Evolutionary conservation across 495 filamentous ascomycete species (phyloP), one percentile per base, ranked within the genome.

Genomic region (Pseudoneurospora amorphoporcata): DNA sequence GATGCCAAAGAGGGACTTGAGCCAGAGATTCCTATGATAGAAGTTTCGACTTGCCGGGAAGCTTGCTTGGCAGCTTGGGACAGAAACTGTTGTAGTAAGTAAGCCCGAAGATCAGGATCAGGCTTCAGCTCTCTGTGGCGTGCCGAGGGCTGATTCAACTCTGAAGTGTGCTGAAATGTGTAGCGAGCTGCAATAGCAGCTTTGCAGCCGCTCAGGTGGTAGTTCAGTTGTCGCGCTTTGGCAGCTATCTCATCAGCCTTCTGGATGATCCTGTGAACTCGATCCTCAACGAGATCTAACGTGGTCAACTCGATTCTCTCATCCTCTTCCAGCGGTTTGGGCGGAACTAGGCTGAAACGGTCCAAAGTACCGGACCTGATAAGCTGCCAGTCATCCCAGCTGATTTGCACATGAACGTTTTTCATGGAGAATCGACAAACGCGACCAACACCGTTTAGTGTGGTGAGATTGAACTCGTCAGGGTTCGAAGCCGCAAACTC

Each of bases 231-330:
- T 45, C 93, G 85, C 42, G 92, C 92, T 76, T 90, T 88, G 32
- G 89, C 88, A 70, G 93, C 92, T 32, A 95, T 92, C 87, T 84
- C 81, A 76, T 97, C 93, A 2, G 92, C 92, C 76, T 90, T 87
- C 78, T 92, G 91, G 71, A 91, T 92, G 29, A 96, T 87, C 72
- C 90, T 86, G 53, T 89, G 87, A 43, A 95, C 79, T 43, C 91
- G 90, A 81, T 89, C 87, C 79, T 95, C 92, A 61, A 97, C 78
- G 71, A 95, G 94, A 76, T 95, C 92, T 71, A 95, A 80, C 3
- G 92, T 94, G 39, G 89, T 92, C 68, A 95, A 79, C 80, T 97
- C 93, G 76, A 92, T 93, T 78, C 91, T 88, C 77, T 97, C 93
- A 75, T 97, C 93, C 79, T 96, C 92, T 68, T 90, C 87, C 65